Conservation (phyloP, 768 basidiomycete genomes). For the Calocybe indica region DNA sequence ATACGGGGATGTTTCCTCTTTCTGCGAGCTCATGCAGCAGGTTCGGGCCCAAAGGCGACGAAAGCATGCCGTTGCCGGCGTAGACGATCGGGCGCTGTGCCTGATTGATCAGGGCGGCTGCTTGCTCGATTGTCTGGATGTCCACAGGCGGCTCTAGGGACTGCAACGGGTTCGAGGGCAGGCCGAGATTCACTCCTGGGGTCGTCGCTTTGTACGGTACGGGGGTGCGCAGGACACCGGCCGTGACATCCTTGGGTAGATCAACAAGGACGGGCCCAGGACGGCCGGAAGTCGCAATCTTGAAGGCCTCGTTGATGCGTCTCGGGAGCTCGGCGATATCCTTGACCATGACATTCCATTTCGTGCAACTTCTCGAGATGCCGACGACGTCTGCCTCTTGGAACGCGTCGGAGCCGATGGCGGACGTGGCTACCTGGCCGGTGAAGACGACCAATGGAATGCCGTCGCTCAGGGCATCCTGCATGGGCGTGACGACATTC, state of each 20-base stretch:
- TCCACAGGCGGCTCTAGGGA: constrained; percentile 55
- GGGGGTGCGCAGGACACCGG: constrained; percentile 80
- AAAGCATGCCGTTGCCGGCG: constrained; percentile 87
- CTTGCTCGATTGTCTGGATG: constrained; percentile 63
- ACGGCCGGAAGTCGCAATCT: constrained; percentile 94
- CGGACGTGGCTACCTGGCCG: constrained; percentile 98
- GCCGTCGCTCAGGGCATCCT: constrained; percentile 93
- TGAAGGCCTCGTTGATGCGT: constrained; percentile 98
- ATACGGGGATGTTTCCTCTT: constrained; percentile 92
- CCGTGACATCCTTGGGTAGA: constrained; percentile 98
- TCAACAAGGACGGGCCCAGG: constrained; percentile 98
- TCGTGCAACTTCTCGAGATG: constrained; percentile 95
- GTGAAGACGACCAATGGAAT: constrained; percentile 92
- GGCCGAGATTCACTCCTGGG: constrained; percentile 66
- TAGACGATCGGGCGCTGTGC: constrained; percentile 90
- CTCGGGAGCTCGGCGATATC: constrained; percentile 92
- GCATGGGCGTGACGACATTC: constrained; percentile 97
- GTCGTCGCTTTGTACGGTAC: constrained; percentile 84
- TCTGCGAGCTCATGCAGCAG: constrained; percentile 75
- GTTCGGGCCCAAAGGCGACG: constrained; percentile 73
- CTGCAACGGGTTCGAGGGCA: constrained; percentile 71
- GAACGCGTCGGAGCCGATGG: constrained; percentile 98
- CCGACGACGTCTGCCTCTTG: constrained; percentile 98
- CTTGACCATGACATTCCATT: constrained; percentile 99
- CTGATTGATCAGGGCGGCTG: constrained; percentile 87